Evolutionary conservation across 2,329 filamentous ascomycete genomes (phyloP).

Genomic region (Fusarium multiceps): DNA sequence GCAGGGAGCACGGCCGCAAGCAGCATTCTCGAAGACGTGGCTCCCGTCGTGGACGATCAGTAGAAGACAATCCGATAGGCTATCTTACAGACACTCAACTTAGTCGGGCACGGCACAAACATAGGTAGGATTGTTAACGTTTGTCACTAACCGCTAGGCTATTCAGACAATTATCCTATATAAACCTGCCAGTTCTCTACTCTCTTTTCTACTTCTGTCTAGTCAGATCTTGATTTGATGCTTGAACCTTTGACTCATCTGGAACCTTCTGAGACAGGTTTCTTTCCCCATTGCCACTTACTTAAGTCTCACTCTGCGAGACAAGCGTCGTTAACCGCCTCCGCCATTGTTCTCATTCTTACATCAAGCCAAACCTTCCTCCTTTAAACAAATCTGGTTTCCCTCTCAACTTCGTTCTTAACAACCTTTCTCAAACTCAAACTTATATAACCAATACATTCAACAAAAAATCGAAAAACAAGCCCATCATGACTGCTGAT

Average conservation of each 20-base stretch:
- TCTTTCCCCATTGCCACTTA: conserved; percentile 20
- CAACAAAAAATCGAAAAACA: conserved; percentile 1
- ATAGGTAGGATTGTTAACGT: neutral
- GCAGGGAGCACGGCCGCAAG: conserved; percentile 26
- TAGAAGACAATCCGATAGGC: conserved; percentile 24
- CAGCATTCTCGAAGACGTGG: conserved; percentile 25
- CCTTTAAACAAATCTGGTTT: neutral
- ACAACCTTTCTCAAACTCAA: neutral
- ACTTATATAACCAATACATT: neutral
- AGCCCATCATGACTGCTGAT: conserved; percentile 47
- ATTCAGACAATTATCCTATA: conserved; percentile 24
- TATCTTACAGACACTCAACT: neutral
- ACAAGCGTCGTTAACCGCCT: conserved; percentile 17
- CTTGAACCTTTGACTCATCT: conserved; percentile 18
- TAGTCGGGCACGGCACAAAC: neutral
- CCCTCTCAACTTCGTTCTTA: neutral
- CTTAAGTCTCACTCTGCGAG: conserved; percentile 13
- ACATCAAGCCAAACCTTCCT: neutral
- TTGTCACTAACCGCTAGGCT: conserved; percentile 2
- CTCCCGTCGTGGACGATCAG: conserved; percentile 3
- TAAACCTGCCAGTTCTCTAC: conserved; percentile 14
- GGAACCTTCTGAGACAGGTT: conserved; percentile 9
- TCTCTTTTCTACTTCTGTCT: conserved; percentile 2
- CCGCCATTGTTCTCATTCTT: conserved; percentile 14
- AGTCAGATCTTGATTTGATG: conserved; percentile 1